Evolutionary conservation across 768 basidiomycete genomes (phyloP).

Genomic region (Hebeloma cylindrosporum): DNA sequence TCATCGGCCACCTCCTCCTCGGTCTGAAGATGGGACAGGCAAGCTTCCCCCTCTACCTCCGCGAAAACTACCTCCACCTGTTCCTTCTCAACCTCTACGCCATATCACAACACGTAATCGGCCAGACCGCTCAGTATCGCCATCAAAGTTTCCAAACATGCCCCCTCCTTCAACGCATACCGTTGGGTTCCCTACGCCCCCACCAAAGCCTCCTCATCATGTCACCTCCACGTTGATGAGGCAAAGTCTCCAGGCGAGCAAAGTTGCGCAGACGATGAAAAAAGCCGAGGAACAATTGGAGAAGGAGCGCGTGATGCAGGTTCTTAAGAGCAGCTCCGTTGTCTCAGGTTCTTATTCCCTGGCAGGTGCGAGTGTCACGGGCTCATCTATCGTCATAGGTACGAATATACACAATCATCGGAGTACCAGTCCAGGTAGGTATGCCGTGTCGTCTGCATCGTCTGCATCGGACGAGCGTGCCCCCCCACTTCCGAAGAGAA

Average conservation of each 20-base stretch:
- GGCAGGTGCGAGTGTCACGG: conserved; percentile 28
- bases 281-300: conserved; percentile 67
- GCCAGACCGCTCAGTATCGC: conserved; percentile 18
- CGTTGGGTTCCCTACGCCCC: conserved; percentile 18
- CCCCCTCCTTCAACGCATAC: conserved; percentile 11
- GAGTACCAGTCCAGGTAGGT: conserved; percentile 5
- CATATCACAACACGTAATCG: conserved; percentile 25
- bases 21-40: conserved; percentile 18
- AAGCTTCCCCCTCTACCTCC: conserved; percentile 52
- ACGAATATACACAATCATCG: conserved; percentile 28
- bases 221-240: conserved; percentile 66
- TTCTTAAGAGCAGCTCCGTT: conserved; percentile 62
- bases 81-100: conserved; percentile 8
- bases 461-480: conserved; percentile 20
- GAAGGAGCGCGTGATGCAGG: conserved; percentile 66
- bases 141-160: conserved; percentile 12
- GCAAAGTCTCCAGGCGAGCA: conserved; percentile 72
- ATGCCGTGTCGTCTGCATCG: conserved; percentile 14
- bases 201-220: conserved; percentile 45
- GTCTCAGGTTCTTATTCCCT: conserved; percentile 33
- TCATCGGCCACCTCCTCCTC: conserved; percentile 14
- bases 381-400: conserved; percentile 37
- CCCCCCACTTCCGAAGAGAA: conserved; percentile 35
- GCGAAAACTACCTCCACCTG: conserved; percentile 40
- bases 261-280: conserved; percentile 69